Conservation (phyloP, 768 basidiomycete species). For the Dioszegia hungarica region DNA sequence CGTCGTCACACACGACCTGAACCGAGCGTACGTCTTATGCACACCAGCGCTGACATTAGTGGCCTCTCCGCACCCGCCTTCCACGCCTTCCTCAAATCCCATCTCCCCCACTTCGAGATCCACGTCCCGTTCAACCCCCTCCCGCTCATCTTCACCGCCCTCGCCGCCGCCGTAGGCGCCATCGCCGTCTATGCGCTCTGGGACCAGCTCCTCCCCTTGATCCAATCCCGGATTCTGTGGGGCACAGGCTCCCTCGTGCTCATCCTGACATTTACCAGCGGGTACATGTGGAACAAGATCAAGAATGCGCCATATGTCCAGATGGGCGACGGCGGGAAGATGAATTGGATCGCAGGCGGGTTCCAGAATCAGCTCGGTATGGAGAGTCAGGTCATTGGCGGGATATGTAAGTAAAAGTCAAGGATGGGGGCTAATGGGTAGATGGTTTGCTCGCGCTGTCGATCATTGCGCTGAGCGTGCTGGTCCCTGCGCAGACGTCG, state of each 20-base stretch:
- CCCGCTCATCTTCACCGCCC: slow-evolving; percentile 52
- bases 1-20: slow-evolving; percentile 61
- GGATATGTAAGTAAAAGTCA: slow-evolving; percentile 64
- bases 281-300: slow-evolving; percentile 95
- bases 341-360: slow-evolving; percentile 75
- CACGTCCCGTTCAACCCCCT: slow-evolving; percentile 66
- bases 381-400: slow-evolving; percentile 80
- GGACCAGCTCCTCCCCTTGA: slow-evolving; percentile 37
- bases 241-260: slow-evolving; percentile 57
- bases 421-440: slow-evolving; percentile 51
- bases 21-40: slow-evolving; percentile 24
- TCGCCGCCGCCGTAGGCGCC: slow-evolving; percentile 48
- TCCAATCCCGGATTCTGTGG: slow-evolving; percentile 46
- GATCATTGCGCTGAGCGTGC: slow-evolving; percentile 68
- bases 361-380: slow-evolving; percentile 88
- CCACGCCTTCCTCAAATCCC: slow-evolving; percentile 65
- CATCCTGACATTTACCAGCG: slow-evolving; percentile 79
- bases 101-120: slow-evolving; percentile 68
- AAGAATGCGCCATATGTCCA: slow-evolving; percentile 65
- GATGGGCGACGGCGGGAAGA: slow-evolving; percentile 56
- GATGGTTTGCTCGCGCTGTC: slow-evolving; percentile 77
- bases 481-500: slow-evolving; percentile 63
- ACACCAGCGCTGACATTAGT: slow-evolving; percentile 51
- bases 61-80: slow-evolving; percentile 77
- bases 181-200: slow-evolving; percentile 53